These are phyloP conservation scores for Capsicum baccatum DNA, from an alignment of 257 asterid species.

Conservation along the genomic window DNA sequence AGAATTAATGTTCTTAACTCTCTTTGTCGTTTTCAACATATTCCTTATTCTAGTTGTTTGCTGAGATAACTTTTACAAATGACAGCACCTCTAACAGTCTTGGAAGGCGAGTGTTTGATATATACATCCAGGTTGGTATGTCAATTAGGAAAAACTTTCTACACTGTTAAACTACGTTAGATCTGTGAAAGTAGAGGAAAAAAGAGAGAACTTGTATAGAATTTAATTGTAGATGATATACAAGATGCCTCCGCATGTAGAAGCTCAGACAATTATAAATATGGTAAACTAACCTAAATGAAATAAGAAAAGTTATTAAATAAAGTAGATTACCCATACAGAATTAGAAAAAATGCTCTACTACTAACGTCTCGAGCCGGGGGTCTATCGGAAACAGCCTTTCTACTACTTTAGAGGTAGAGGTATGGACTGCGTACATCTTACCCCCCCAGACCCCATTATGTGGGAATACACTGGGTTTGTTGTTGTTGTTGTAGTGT, in stretches of 20 bases:
- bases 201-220: not conserved
- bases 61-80: constrained; percentile 69
- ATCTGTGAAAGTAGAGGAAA: constrained; percentile 8
- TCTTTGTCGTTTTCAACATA: not conserved
- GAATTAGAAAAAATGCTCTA: not conserved
- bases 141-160: not conserved
- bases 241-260: not conserved
- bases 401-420: no score
- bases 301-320: not conserved
- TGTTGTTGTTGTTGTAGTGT: no score
- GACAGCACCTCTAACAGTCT: constrained; percentile 69
- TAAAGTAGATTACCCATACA: not conserved
- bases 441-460: no score
- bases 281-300: not conserved
- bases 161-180: not conserved
- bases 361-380: no score
- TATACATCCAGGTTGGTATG: constrained; percentile 73
- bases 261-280: not conserved
- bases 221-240: not conserved
- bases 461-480: no score
- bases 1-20: not conserved
- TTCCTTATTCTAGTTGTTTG: constrained; percentile 42
- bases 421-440: no score
- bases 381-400: no score
- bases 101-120: constrained; percentile 76